Percentiles rank a stretch among this genome's conserved stretches.
Evolutionary conservation across 1,284 basidiomycete species (phyloP).

Genomic region (Moesziomyces antarcticus): DNA sequence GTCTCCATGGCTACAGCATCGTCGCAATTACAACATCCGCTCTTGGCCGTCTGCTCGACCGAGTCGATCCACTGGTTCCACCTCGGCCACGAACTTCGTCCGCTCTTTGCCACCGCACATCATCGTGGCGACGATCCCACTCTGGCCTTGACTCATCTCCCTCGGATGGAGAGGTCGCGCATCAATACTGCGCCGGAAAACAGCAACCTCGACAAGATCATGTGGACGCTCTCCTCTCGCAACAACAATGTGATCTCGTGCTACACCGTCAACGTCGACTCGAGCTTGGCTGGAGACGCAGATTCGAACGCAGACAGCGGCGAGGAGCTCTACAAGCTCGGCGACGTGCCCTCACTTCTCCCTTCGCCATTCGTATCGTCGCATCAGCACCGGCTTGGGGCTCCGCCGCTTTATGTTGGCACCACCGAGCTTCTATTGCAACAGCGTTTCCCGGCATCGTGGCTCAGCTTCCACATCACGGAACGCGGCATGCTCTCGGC

Average conservation of each 20-base stretch:
- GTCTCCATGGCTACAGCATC: conserved; percentile 14
- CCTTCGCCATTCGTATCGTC: background rate
- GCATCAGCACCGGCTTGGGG: background rate
- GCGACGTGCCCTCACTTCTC: conserved; percentile 13
- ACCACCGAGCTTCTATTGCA: conserved; percentile 1
- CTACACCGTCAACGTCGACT: conserved; percentile 7
- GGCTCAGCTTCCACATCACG: conserved; percentile 9
- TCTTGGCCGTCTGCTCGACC: conserved; percentile 38
- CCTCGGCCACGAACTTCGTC: background rate
- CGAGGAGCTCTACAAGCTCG: conserved; percentile 2
- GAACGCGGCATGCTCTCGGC: conserved; percentile 11
- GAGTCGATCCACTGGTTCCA: conserved; percentile 42
- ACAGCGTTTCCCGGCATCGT: background rate
- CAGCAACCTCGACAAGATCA: background rate
- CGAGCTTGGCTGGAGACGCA: background rate
- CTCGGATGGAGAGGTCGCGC: background rate
- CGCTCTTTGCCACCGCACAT: conserved; percentile 27
- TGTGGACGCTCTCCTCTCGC: conserved; percentile 19
- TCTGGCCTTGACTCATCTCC: conserved; percentile 8
- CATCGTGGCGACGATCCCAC: conserved; percentile 47
- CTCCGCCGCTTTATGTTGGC: conserved; percentile 8
- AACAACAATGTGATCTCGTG: conserved; percentile 19
- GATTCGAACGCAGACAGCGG: background rate
- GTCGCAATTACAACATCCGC: background rate
- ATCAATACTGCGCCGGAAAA: background rate